A percentile compares a stretch with the other conserved stretches of the same genome.
Conservation (phyloP, 2,329 filamentous ascomycete genomes). For the Ilyonectria destructans region DNA sequence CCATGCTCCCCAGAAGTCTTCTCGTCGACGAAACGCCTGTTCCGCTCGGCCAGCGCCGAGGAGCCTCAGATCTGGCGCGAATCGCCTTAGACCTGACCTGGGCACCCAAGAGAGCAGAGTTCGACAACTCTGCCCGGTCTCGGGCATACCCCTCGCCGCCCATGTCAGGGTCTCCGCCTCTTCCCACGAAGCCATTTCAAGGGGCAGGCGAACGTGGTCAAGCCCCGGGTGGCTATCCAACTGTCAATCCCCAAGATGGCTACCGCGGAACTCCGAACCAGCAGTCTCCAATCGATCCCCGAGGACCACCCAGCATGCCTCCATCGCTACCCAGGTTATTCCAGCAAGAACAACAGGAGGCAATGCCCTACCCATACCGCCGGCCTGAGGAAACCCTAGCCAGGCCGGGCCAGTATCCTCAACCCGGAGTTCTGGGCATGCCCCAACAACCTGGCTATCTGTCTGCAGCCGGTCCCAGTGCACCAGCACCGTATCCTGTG, state of each 20-base stretch:
- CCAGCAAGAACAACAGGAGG: slow-evolving; percentile 47
- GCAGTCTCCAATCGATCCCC: slow-evolving; percentile 43
- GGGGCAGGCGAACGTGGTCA: slow-evolving; percentile 72
- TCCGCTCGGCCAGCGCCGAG: slow-evolving; percentile 73
- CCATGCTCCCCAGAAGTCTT: slow-evolving; percentile 68
- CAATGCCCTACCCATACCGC: slow-evolving; percentile 47
- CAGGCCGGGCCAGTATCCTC: slow-evolving; percentile 47
- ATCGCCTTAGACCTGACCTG: slow-evolving; percentile 64
- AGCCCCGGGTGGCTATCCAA: slow-evolving; percentile 59
- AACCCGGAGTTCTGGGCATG: slow-evolving; percentile 37
- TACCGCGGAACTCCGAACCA: slow-evolving; percentile 61
- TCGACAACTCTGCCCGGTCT: slow-evolving; percentile 70
- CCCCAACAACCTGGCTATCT: slow-evolving; percentile 45
- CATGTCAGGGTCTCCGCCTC: slow-evolving; percentile 80
- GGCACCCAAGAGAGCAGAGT: slow-evolving; percentile 67
- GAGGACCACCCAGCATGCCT: slow-evolving; percentile 46
- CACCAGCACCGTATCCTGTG: slow-evolving; percentile 41
- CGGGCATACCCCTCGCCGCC: slow-evolving; percentile 81
- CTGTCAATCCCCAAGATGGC: slow-evolving; percentile 64
- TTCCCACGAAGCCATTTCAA: slow-evolving; percentile 72
- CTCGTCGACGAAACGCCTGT: slow-evolving; percentile 61
- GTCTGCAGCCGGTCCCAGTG: slow-evolving; percentile 38
- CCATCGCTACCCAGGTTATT: slow-evolving; percentile 48
- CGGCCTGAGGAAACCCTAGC: slow-evolving; percentile 46
- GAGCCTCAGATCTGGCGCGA: slow-evolving; percentile 69